Evolutionary conservation across 495 filamentous ascomycete species (phyloP), one percentile per base, ranked within the genome.

Genomic region (Daldinia bambusicola): DNA sequence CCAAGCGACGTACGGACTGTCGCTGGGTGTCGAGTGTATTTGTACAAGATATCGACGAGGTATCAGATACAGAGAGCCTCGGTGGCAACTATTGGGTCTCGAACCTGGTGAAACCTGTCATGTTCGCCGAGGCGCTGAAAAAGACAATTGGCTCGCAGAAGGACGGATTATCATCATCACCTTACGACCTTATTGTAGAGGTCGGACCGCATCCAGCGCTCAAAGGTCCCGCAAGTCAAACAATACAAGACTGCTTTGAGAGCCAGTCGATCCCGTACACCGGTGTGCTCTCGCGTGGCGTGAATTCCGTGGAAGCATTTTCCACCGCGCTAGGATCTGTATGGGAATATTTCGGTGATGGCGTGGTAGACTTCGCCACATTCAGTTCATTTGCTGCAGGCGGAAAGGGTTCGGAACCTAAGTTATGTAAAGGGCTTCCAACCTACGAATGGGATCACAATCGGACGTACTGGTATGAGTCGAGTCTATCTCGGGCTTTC

Each of bases 141-240:
- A 53, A 53, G 50, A 14, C 8, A 14, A 1, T 30, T 6, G 50
- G 26, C n/a, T 50, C 43, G 8, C 38, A 40, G 38, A 14, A 40
- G 12, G 38, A 40, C 9, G 43, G 43, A 50, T 12, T 53, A 26
- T 22, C 30, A 26, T 26, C 22, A 53, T 22, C 51, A 53, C 51
- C 22, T 1, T 53, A 30, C 51, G 13, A 31, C 32, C 20, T 50
- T 5, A 36, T 88, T 4, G 38, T 88, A 6, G 87, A 88, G 59
- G 63, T 88, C 52, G 87, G 86, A 0, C 85, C 86, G 0, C 87
- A 88, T 57, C 80, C 85, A 2, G 79, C 85, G 1, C 76, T 88
- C 2, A 80, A 83, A 61, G 80, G 84, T 0, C 76, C 80, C 0
- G 71, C 62, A 0, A 9, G 31, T 0, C 69, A 80, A 40, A 80